Percentiles rank a stretch among this genome's conserved stretches.
Evolutionary conservation across 768 basidiomycete genomes (phyloP).

Genomic region (Guyanaporus albipodus): DNA sequence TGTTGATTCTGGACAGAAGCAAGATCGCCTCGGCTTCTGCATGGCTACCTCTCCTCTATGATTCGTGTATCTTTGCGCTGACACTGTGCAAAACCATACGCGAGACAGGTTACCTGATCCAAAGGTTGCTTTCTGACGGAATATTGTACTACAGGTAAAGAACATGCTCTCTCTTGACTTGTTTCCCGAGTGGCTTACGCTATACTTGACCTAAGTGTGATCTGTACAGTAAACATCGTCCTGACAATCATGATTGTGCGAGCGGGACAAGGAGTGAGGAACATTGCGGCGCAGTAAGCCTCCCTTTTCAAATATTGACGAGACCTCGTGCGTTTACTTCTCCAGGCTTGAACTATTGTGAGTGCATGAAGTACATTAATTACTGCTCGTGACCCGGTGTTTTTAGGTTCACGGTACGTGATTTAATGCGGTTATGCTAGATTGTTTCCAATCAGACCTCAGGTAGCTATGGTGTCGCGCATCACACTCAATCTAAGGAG

Average conservation of each 20-base stretch:
- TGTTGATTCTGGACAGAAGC: conserved; percentile 11
- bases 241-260: conserved; percentile 37
- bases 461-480: conserved; percentile 66
- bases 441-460: conserved; percentile 2
- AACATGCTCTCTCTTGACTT: not conserved
- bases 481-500: conserved; percentile 61
- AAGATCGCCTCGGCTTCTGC: conserved; percentile 34
- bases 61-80: conserved; percentile 34
- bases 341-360: conserved; percentile 39
- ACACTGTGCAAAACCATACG: conserved; percentile 30
- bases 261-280: conserved; percentile 30
- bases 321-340: not conserved
- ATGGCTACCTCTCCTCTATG: conserved; percentile 40
- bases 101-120: conserved; percentile 18
- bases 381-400: conserved; percentile 30
- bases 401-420: conserved; percentile 14
- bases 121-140: conserved; percentile 31
- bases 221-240: conserved; percentile 36
- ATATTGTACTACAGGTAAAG: conserved; percentile 35
- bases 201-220: conserved; percentile 25
- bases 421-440: not conserved
- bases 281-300: conserved; percentile 34
- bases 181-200: not conserved
- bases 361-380: conserved; percentile 17
- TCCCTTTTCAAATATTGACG: not conserved